Base-by-base conservation (phyloP, 805 yeast species). In the Candida namnaoensis region DNA sequence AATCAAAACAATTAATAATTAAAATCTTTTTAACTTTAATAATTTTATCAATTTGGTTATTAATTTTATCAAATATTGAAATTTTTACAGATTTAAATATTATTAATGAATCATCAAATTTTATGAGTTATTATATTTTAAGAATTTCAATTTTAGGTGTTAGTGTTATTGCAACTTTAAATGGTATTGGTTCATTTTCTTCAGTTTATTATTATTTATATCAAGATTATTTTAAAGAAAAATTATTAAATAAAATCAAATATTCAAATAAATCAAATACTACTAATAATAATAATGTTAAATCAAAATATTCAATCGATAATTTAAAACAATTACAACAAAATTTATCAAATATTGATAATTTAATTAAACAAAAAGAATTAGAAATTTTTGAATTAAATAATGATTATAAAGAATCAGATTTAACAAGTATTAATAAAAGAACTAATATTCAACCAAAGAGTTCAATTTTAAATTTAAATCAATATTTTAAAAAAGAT, bases 121-220 rank as follows among this genome's bases (percentile, higher is more conserved):
- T 44, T 34, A 15, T 44, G 12, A 46, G 52, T 7, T 44, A 44
- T 12, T 44, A 42, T 15, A 36, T 50, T 1, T 53, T 50, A 30
- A 46, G 52, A 32, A 37, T 54, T 3, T 47, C 56, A 8, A 46
- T 54, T 27, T 47, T 56, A 40, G 60, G 60, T 3, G 47, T 56
- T 2, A 52, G 58, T 7, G 38, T 56, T 19, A 54, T 54, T 37
- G 50, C 56, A 2, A 38, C 44, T 3, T 35, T 56, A 30, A 54
- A 54, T 38, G 60, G 60, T 1, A 39, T 56, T 30, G 60, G 59
- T 30, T 54, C 60, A 9, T 44, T 46, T 27, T 56, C 60, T 9
- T 52, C 57, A 0, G 51, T 51, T 26, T 56, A 56, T 40, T 56
- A 54, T 39, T 47, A 44, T 32, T 34, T 52, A 6, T 52, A 43